Evolutionary conservation across 148 eudicot species (phyloP).

Genomic region (Cornus florida): DNA sequence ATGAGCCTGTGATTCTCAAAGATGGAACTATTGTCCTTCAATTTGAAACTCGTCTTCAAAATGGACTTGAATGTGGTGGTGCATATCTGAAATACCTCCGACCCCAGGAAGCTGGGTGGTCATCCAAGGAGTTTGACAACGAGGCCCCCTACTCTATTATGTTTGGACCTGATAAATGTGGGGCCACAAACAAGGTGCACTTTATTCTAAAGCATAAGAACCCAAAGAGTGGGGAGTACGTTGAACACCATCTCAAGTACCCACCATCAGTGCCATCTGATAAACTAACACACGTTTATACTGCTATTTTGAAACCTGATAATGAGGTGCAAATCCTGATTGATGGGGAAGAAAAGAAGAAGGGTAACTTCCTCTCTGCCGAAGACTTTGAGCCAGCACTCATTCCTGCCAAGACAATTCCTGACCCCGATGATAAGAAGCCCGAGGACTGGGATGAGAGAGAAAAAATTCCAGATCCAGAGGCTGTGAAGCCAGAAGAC

Average conservation of each 20-base stretch:
- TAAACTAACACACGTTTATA: constrained; percentile 75
- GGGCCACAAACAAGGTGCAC: constrained; percentile 95
- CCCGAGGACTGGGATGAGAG: constrained; percentile 98
- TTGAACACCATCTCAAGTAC: constrained; percentile 89
- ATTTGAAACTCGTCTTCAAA: constrained; percentile 80
- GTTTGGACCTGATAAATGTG: constrained; percentile 97
- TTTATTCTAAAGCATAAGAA: constrained; percentile 88
- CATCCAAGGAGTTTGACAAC: constrained; percentile 67
- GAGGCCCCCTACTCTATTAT: constrained; percentile 81
- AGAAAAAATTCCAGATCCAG: constrained; percentile 68
- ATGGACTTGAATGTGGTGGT: constrained; percentile 90
- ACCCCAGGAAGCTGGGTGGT: constrained; percentile 90
- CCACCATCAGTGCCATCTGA: constrained; percentile 94
- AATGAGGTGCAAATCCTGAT: constrained; percentile 66
- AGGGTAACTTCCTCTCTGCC: constrained; percentile 63
- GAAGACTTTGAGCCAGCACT: constrained; percentile 84
- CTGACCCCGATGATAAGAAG: constrained; percentile 88
- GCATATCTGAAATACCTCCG: constrained; percentile 86
- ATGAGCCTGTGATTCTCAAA: constrained; percentile 58
- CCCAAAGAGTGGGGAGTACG: constrained; percentile 80
- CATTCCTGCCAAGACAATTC: constrained; percentile 76
- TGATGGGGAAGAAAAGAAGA: constrained; percentile 95
- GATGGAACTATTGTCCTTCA: constrained; percentile 74
- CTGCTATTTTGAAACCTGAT: constrained; percentile 75
- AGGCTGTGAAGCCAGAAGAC: constrained; percentile 80